A percentile compares a stretch with the other conserved stretches of the same genome.
Evolutionary conservation across 176 grass and related monocot species (phyloP).

Genomic region (Tillandsia fasciculata): DNA sequence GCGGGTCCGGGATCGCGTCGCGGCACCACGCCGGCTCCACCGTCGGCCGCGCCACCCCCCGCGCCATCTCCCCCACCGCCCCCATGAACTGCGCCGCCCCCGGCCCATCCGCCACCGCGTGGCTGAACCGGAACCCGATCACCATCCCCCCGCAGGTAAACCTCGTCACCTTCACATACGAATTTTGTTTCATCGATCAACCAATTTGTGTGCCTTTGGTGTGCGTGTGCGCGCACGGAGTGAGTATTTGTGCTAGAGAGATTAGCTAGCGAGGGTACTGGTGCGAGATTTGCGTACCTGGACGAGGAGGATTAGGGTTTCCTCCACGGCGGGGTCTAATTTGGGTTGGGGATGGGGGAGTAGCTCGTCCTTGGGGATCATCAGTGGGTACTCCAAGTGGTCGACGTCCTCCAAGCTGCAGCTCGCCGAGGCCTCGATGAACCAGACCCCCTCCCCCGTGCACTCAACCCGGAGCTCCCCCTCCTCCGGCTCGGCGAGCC

Average conservation of each 20-base stretch:
- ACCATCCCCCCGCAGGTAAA: slow-evolving; percentile 10
- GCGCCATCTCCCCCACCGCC: neutral
- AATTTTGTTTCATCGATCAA: too few species aligned
- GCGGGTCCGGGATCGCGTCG: slow-evolving; percentile 1
- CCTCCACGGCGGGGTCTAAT: slow-evolving; percentile 20
- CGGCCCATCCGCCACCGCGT: slow-evolving; percentile 12
- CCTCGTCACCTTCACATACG: slow-evolving; percentile 1
- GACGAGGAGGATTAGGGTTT: slow-evolving; percentile 63
- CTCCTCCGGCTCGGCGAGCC: slow-evolving; percentile 24
- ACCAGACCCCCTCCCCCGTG: slow-evolving; percentile 79
- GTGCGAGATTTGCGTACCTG: slow-evolving; percentile 38
- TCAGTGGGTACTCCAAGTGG: slow-evolving; percentile 73
- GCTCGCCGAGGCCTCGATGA: slow-evolving; percentile 45
- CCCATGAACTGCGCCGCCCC: slow-evolving; percentile 12
- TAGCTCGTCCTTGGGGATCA: slow-evolving; percentile 69
- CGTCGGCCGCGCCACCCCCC: neutral
- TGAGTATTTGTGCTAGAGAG: too few species aligned
- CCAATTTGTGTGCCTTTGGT: too few species aligned
- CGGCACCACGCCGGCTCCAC: slow-evolving; percentile 13
- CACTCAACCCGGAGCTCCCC: slow-evolving; percentile 58
- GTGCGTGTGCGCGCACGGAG: too few species aligned
- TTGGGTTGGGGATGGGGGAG: slow-evolving; percentile 40
- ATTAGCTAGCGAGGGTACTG: neutral
- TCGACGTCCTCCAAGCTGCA: slow-evolving; percentile 69
- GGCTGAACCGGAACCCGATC: slow-evolving; percentile 14